phyloP scores from a whole-genome alignment of 495 filamentous ascomycete genomes.

The Aspergillus nidulans region DNA sequence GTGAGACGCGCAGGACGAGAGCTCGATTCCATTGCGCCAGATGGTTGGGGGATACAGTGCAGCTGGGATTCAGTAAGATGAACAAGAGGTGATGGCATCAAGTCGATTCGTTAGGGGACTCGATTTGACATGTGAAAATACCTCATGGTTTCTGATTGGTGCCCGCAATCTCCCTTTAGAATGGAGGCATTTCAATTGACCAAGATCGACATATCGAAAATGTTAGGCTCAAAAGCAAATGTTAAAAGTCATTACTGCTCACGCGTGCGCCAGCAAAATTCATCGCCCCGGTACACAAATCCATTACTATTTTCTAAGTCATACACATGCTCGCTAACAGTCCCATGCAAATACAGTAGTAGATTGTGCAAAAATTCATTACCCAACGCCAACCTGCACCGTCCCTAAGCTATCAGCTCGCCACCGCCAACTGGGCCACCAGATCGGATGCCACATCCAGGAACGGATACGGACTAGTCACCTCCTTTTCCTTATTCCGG shows the following conservation, averaged over 20 bases:
- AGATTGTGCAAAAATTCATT: not conserved
- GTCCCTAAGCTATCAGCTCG: conserved; percentile 22
- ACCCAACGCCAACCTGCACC: not conserved
- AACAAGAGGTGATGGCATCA: too few species aligned
- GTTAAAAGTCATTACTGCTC: too few species aligned
- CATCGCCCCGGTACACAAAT: not conserved
- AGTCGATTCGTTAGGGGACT: too few species aligned
- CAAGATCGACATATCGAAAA: too few species aligned
- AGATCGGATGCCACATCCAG: conserved; percentile 52
- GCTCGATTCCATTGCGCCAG: conserved; percentile 1
- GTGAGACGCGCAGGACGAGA: conserved; percentile 3
- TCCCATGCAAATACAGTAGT: not conserved
- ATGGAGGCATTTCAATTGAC: too few species aligned
- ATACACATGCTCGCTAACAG: conserved; percentile 3
- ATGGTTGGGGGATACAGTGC: too few species aligned
- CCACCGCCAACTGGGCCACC: conserved; percentile 50
- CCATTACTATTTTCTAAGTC: not conserved
- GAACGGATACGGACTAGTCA: conserved; percentile 54
- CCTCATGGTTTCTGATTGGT: not conserved
- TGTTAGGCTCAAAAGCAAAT: too few species aligned
- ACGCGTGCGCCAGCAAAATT: not conserved
- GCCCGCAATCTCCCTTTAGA: conserved; percentile 6
- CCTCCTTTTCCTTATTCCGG: conserved; percentile 51
- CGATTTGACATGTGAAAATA: not conserved
- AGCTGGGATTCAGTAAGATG: too few species aligned